Evolutionary conservation across 108 stramenopile species (phyloP), one percentile per base, ranked within the genome.

Genomic region (Chaetoceros muelleri): DNA sequence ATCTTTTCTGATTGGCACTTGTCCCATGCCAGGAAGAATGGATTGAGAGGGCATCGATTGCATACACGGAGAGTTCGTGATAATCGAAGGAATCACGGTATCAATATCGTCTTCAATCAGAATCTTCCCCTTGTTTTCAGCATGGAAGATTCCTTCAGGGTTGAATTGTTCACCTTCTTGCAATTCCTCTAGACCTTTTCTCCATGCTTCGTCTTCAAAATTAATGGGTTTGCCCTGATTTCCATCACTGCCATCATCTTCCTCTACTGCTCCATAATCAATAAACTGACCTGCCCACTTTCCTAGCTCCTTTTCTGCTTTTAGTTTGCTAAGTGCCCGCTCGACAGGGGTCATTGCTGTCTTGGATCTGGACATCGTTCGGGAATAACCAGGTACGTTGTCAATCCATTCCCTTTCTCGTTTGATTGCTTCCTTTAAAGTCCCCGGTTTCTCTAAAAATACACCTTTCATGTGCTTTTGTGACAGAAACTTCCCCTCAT

Each of bases 161-260:
- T 56, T 1, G 1, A 2, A 34, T 20, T 5, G 55, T 26, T 26
- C 3, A n/a, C 30, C 29, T 26, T 29, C 30, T 30, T 16, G 8
- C 17, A 31, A 31, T 10, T 29, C 18, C 53, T 30, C 3, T 20
- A 30, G 2, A 20, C 30, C 28, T 30, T 24, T 10, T 27, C 27
- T 17, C 22, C 7, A 30, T 19, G 2, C 2, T 30, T 31, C 16
- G 2, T 56, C 21, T 56, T 31, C 21, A 2, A 30, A 20, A 22
- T 22, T 1, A 22, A 19, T 31, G 23, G 30, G 24, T 31, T 22
- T 56, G 30, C 75, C 61, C 44, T 62, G 57, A 52, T 83, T 91
- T 8, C 90, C 85, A 50, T 87, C 90, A 28, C 58, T 80, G 2
- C 90, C 90, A 49, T 72, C 71, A 57, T 76, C 75, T 44, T 73